These are phyloP conservation scores for Deinandra increscens DNA, from an alignment of 129 eudicot species.

Conservation along the genomic window DNA sequence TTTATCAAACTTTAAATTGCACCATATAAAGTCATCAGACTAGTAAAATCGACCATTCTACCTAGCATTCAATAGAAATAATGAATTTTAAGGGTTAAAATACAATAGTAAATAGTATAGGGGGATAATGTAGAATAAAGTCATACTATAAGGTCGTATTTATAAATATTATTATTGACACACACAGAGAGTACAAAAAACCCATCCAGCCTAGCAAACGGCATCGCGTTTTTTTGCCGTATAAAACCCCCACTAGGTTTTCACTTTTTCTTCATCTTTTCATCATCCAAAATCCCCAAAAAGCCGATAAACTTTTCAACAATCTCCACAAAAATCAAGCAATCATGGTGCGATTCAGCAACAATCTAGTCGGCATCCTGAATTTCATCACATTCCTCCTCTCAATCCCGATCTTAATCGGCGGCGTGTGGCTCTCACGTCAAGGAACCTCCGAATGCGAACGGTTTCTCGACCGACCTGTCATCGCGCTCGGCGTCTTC, in stretches of 20 bases:
- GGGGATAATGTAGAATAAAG: neutral
- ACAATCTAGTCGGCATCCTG: constrained; percentile 68
- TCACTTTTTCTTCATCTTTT: constrained; percentile 24
- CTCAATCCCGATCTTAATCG: constrained; percentile 75
- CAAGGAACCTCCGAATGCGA: constrained; percentile 88
- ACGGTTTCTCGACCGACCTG: constrained; percentile 62
- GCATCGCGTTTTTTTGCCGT: constrained; percentile 2
- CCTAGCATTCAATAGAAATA: too few relatives aligned
- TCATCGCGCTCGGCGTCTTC: constrained; percentile 74
- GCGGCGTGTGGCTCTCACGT: constrained; percentile 84
- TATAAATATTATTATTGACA: neutral
- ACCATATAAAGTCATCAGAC: neutral
- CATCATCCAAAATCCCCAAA: constrained; percentile 20
- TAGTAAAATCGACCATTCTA: too few relatives aligned
- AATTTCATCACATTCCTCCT: constrained; percentile 72
- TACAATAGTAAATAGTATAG: neutral
- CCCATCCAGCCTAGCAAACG: constrained; percentile 20
- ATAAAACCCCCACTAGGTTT: constrained; percentile 13
- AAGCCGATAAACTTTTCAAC: constrained; percentile 29
- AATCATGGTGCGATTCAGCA: constrained; percentile 61
- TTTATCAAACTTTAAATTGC: neutral
- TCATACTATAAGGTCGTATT: neutral
- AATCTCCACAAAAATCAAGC: neutral
- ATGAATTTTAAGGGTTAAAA: neutral
- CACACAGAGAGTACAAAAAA: constrained; percentile 4